phyloP scores from a whole-genome alignment of 306 rosid species.

The Sophora flavescens region DNA sequence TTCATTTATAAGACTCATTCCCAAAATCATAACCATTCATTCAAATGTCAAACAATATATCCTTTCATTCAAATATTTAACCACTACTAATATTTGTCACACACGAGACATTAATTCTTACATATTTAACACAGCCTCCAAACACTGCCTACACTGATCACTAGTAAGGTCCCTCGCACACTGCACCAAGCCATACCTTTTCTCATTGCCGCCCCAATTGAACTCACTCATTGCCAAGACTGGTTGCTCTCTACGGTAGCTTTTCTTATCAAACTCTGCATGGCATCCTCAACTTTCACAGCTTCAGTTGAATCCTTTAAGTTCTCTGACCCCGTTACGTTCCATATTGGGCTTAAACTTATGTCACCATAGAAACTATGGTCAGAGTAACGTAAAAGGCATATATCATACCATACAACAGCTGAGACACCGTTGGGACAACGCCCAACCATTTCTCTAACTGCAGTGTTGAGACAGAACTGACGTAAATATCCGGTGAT shows the following conservation, averaged over 20 bases:
- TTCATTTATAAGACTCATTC: too few relatives aligned
- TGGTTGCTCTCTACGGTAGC: background rate
- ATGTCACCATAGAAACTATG: conserved; percentile 3
- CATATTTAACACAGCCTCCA: conserved; percentile 25
- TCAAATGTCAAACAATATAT: too few relatives aligned
- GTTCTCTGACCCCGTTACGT: background rate
- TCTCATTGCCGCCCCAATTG: background rate
- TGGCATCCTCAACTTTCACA: background rate
- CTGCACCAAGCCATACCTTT: conserved; percentile 40
- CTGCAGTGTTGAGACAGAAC: conserved; percentile 40
- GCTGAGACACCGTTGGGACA: conserved; percentile 35
- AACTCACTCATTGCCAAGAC: conserved; percentile 14
- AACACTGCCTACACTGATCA: conserved; percentile 30
- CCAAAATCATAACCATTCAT: too few relatives aligned
- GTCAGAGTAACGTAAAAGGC: conserved; percentile 41
- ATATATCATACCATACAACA: conserved; percentile 36
- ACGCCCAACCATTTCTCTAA: background rate
- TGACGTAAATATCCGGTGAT: conserved; percentile 4
- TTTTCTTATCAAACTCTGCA: conserved; percentile 20
- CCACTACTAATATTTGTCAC: too few relatives aligned
- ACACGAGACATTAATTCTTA: too few relatives aligned
- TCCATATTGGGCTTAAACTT: background rate
- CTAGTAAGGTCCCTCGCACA: conserved; percentile 30
- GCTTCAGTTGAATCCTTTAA: conserved; percentile 4
- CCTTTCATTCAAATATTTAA: too few relatives aligned